A percentile compares a stretch with the other conserved stretches of the same genome.
phyloP scores from a whole-genome alignment of 148 eudicot genomes.

The Hydrangea macrophylla region DNA sequence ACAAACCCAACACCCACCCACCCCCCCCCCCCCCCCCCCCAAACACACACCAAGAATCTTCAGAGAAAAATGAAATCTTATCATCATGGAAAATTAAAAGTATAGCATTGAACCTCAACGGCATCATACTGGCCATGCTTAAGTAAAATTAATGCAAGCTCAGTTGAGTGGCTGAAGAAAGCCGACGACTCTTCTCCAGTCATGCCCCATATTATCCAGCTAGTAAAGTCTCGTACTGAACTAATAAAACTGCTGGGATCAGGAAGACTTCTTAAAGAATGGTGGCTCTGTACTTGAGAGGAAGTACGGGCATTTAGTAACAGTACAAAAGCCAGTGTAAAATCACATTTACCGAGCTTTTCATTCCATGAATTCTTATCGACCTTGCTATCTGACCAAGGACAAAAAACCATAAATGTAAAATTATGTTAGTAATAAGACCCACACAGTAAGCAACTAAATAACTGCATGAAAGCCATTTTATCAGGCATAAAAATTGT shows the following conservation, averaged over 20 bases:
- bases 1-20: too few species aligned
- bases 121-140: constrained; percentile 81
- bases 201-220: constrained; percentile 87
- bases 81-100: constrained; percentile 5
- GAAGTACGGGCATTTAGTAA: constrained; percentile 41
- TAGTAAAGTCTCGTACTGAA: constrained; percentile 56
- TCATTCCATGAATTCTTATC: constrained; percentile 65
- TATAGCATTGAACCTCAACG: constrained; percentile 59
- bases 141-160: constrained; percentile 67
- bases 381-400: constrained; percentile 45
- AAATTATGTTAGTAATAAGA: not conserved
- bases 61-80: not conserved
- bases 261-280: constrained; percentile 41
- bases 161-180: constrained; percentile 69
- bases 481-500: not conserved
- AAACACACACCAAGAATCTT: not conserved
- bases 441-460: not conserved
- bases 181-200: constrained; percentile 47
- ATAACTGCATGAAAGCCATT: not conserved
- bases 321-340: constrained; percentile 67
- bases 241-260: constrained; percentile 46
- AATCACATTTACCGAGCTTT: constrained; percentile 77
- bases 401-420: not conserved
- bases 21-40: too few species aligned
- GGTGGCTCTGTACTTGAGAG: constrained; percentile 34